Base-by-base conservation (phyloP, 345 rosid species). In the Salix suchowensis region DNA sequence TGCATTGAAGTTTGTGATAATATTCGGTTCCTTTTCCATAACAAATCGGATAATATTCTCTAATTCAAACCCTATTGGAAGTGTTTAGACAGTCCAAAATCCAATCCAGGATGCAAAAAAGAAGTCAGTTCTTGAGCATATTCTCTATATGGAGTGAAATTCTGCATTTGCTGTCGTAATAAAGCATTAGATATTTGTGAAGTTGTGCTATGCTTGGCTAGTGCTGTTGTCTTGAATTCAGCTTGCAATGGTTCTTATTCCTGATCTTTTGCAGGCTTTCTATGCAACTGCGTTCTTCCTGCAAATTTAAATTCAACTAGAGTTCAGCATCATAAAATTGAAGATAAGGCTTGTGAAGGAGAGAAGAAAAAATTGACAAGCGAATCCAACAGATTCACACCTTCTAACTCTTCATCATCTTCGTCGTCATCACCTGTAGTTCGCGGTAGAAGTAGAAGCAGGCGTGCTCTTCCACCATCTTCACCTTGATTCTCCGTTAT, bases 231-330 rank as follows among this genome's bases (percentile, higher is more conserved):
- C 62, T n/a, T 0, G 5, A n/a, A 23, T 55, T 55, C 23, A 21
- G 23, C 24, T 4, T n/a, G 62, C 62, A 30, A 73, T 68, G 68
- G 71, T 65, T 54, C 46, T 16, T 66, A 60, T 69, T 11, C 46
- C 18, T 34, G 65, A n/a, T 65, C 48, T n/a, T 11, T 28, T 73
- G 72, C 65, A 93, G 99, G 99, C 6, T 93, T 92, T 71, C 83
- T 93, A 67, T 91, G 94, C 86, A 92, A 92, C 71, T 96, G 98
- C 83, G 93, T 96, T 75, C 97, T 96, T 81, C 99, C 99, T 2
- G 89, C 89, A 23, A 88, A 87, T 64, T 74, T 96, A 79, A 88
- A 88, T 79, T 84, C 94, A 61, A 91, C 89, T 0, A 96, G 80
- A 83, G 82, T 93, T 42, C 54, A 86, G 65, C 83, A 85, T 74